Evolutionary conservation across 1,139 yeast species (phyloP).

Genomic region (Geotrichum restrictum): DNA sequence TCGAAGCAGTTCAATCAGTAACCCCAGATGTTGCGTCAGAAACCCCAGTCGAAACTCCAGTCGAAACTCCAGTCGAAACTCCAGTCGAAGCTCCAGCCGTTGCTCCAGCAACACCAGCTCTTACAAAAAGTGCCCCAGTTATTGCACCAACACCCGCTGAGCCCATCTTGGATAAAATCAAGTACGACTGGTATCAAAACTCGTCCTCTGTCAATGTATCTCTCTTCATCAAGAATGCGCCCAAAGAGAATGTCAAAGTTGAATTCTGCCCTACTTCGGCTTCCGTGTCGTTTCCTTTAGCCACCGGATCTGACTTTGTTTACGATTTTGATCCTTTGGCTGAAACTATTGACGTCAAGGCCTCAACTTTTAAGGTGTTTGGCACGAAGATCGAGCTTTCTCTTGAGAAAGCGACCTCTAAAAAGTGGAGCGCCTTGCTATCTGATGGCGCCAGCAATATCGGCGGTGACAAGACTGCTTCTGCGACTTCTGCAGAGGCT

Average conservation of each 20-base stretch:
- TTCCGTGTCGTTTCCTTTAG: slow-evolving; percentile 24
- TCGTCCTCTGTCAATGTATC: slow-evolving; percentile 57
- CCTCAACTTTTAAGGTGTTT: slow-evolving; percentile 52
- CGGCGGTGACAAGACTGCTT: slow-evolving; percentile 23
- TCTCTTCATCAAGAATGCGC: slow-evolving; percentile 64
- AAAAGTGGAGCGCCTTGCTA: slow-evolving; percentile 43
- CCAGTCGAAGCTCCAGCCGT: background rate
- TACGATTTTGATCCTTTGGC: slow-evolving; percentile 47
- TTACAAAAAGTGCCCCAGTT: slow-evolving; percentile 7
- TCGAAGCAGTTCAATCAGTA: too few species aligned
- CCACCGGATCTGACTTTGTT: slow-evolving; percentile 23
- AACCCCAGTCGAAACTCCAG: slow-evolving; percentile 18
- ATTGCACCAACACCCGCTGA: slow-evolving; percentile 1
- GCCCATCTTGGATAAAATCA: slow-evolving; percentile 41
- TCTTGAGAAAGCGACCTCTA: slow-evolving; percentile 39
- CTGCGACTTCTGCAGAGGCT: slow-evolving; percentile 16
- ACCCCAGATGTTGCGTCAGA: too few species aligned
- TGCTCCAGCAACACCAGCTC: slow-evolving; percentile 1
- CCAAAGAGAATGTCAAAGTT: slow-evolving; percentile 44
- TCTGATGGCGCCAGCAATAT: slow-evolving; percentile 19
- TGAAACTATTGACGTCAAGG: slow-evolving; percentile 48
- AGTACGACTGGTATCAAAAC: slow-evolving; percentile 80
- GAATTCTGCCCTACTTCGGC: slow-evolving; percentile 40
- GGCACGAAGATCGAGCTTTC: slow-evolving; percentile 72
- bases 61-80: slow-evolving; percentile 23